These are phyloP conservation scores for Aaosphaeria pasadenensis DNA, from an alignment of 2,329 filamentous ascomycete species.

Conservation along the genomic window DNA sequence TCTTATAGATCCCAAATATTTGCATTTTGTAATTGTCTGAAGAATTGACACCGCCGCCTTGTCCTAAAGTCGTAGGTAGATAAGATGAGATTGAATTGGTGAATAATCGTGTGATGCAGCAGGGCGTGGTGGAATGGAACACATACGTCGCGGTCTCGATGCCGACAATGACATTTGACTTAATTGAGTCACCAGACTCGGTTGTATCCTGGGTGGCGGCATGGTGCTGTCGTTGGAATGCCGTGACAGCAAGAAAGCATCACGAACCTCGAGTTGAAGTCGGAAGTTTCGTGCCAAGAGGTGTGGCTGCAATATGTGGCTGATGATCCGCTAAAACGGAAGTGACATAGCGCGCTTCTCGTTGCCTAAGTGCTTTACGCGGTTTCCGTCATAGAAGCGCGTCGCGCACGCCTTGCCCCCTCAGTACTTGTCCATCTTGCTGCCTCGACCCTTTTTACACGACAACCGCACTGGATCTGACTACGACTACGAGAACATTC, in stretches of 20 bases:
- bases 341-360: slow-evolving; percentile 7
- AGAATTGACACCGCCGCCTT: too few species aligned
- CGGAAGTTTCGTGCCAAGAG: slow-evolving; percentile 13
- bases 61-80: neutral
- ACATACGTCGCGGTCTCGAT: slow-evolving; percentile 20
- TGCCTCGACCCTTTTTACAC: neutral
- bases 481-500: neutral
- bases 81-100: neutral
- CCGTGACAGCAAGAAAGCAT: slow-evolving; percentile 4
- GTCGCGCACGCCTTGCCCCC: slow-evolving; percentile 5
- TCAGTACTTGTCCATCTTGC: neutral
- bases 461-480: neutral
- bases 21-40: too few species aligned
- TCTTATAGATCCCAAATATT: neutral
- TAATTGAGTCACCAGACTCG: slow-evolving; percentile 33
- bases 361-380: slow-evolving; percentile 17
- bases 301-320: slow-evolving; percentile 8
- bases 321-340: neutral
- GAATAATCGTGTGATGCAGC: neutral
- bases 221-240: slow-evolving; percentile 25
- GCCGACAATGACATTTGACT: slow-evolving; percentile 23
- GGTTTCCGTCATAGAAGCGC: slow-evolving; percentile 13
- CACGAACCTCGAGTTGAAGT: neutral
- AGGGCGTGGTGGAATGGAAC: slow-evolving; percentile 14
- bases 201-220: slow-evolving; percentile 39